Base-by-base conservation (phyloP, 495 filamentous ascomycete species). In the Hamigera avellanea region DNA sequence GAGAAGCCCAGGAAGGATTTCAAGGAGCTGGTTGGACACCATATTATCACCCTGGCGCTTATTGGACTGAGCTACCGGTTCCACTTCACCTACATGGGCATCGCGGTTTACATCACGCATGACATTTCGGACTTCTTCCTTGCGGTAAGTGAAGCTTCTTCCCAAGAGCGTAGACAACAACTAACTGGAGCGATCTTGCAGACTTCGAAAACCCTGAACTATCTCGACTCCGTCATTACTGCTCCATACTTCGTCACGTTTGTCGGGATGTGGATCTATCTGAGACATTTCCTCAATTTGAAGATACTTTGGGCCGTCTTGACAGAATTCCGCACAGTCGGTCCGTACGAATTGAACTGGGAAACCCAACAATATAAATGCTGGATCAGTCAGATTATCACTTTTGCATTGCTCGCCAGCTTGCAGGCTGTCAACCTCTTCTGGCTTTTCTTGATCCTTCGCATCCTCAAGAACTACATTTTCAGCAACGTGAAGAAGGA, bases 1-100 rank as follows among this genome's bases (percentile, higher is more conserved):
- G 91, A 98, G 71, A 93, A 93, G 67, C 89, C 84, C 16, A 69
- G 91, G 9, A 95, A 95, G 65, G 91, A 98, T 53, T 96, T 88
- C 57, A 87, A 82, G 62, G 91, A 96, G 67, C 71, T 98, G 34
- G 86, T 96, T 19, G 78, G 78, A 31, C 91, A 98, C 54, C 91
- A 98, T 53, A 81, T 96, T 44, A 84, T 96, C 48, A 93, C 86
- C 8, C 55, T 98, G 37, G 67, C 80, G n/a, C 69, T 98, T 37
- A 96, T 98, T 42, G 77, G 63, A 19, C 57, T 87, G 53, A 93
- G 84, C 65, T 98, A 98, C 58, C 80, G 88, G 19, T 98, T 94
- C 68, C 93, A 98, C 59, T 98, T 98, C 59, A 91, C 91, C 7
- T 88, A 93, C 57, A 93, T 98, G 65, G 91, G 91, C n/a, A 53